Evolutionary conservation across 1,284 basidiomycete genomes (phyloP).

Genomic region (Vanrija pseudolonga): DNA sequence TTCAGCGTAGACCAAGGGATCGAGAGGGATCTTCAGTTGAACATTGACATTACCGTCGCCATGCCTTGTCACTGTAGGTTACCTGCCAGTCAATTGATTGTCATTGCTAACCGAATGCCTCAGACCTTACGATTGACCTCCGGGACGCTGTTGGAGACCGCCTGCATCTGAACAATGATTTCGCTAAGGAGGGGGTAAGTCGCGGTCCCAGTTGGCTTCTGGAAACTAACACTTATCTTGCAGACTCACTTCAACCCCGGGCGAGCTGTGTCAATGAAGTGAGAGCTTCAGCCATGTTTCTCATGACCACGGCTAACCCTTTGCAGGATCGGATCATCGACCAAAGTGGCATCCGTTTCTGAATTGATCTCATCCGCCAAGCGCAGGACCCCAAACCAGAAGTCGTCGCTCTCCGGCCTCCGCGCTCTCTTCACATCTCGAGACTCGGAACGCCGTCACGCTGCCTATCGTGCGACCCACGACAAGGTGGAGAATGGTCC

Average conservation of each 20-base stretch:
- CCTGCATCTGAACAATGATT: conserved; percentile 74
- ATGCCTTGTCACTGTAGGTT: conserved; percentile 86
- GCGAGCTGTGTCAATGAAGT: conserved; percentile 71
- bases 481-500: conserved; percentile 63
- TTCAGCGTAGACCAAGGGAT: conserved; percentile 73
- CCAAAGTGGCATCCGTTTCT: conserved; percentile 28
- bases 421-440: conserved; percentile 32
- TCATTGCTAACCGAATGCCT: not conserved
- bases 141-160: conserved; percentile 90
- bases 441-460: conserved; percentile 53
- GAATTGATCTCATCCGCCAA: conserved; percentile 39
- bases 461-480: conserved; percentile 65
- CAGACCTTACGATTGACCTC: conserved; percentile 81
- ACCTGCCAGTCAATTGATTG: not conserved
- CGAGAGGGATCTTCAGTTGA: conserved; percentile 68
- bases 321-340: conserved; percentile 2
- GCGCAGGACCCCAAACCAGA: conserved; percentile 40
- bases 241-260: conserved; percentile 78
- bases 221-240: not conserved
- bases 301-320: not conserved
- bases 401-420: conserved; percentile 36
- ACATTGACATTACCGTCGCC: conserved; percentile 84
- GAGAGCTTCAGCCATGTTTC: conserved; percentile 17
- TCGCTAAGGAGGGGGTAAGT: conserved; percentile 79
- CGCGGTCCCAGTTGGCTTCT: not conserved